phyloP scores from a whole-genome alignment of 768 basidiomycete genomes.

The Ephemerocybe angulata region DNA sequence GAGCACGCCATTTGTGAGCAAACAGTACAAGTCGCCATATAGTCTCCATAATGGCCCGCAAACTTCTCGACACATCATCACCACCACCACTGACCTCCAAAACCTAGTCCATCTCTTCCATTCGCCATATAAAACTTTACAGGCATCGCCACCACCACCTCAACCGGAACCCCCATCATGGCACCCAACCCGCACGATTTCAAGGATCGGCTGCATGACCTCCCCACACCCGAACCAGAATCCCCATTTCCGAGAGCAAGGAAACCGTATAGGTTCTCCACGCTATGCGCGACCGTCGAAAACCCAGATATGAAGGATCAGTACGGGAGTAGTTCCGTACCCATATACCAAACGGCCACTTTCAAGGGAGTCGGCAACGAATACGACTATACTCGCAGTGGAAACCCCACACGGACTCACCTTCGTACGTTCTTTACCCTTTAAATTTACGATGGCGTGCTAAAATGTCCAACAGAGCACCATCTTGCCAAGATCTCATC shows the following conservation, averaged over 20 bases:
- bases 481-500: constrained; percentile 97
- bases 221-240: constrained; percentile 81
- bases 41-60: background rate
- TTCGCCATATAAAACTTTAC: background rate
- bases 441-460: background rate
- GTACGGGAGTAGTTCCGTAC: constrained; percentile 89
- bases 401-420: constrained; percentile 94
- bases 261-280: constrained; percentile 85
- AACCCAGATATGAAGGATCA: constrained; percentile 92
- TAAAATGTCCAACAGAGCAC: constrained; percentile 59
- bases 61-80: background rate
- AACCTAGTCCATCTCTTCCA: background rate
- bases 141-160: background rate
- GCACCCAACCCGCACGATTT: constrained; percentile 19
- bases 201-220: constrained; percentile 41
- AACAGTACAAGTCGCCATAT: constrained; percentile 1
- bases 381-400: constrained; percentile 93
- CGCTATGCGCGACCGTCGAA: constrained; percentile 87
- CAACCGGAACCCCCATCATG: background rate
- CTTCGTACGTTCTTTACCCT: constrained; percentile 54
- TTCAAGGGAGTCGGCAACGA: constrained; percentile 91
- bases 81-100: background rate
- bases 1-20: constrained; percentile 10
- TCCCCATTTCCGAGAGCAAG: constrained; percentile 58
- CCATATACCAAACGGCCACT: constrained; percentile 97